A percentile compares a stretch with the other conserved stretches of the same genome.
Conservation (phyloP, 805 yeast species). For the Lachancea sp. region DNA sequence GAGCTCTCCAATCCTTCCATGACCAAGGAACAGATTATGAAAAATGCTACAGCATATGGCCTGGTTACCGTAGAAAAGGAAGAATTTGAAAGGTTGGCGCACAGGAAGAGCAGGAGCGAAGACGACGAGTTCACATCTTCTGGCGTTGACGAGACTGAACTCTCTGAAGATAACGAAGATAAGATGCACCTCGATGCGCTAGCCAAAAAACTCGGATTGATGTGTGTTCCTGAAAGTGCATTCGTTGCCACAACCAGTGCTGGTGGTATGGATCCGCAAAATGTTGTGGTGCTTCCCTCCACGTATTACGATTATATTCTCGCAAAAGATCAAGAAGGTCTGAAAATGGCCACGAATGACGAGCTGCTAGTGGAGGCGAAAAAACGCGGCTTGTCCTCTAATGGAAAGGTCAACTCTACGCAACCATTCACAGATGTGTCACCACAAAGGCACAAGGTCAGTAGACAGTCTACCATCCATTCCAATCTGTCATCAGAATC, state of each 20-base stretch:
- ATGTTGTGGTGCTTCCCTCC: constrained; percentile 58
- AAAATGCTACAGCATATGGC: constrained; percentile 32
- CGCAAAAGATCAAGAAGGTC: constrained; percentile 38
- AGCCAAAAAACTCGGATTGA: constrained; percentile 42
- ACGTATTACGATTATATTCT: constrained; percentile 56
- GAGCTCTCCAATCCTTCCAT: constrained; percentile 28
- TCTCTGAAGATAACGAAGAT: constrained; percentile 11
- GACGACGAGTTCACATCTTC: constrained; percentile 8
- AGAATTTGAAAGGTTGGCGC: constrained; percentile 28
- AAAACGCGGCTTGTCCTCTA: constrained; percentile 42
- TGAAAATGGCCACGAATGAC: constrained; percentile 42
- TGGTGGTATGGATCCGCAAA: constrained; percentile 45
- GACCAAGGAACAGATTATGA: constrained; percentile 17
- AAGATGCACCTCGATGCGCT: constrained; percentile 30
- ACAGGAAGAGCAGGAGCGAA: constrained; percentile 6
- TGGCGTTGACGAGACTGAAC: constrained; percentile 7
- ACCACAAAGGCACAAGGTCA: constrained; percentile 3
- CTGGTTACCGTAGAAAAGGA: constrained; percentile 32
- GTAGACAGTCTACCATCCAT: constrained; percentile 18
- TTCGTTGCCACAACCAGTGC: constrained; percentile 59
- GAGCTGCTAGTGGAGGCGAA: constrained; percentile 41
- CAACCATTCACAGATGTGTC: constrained; percentile 13
- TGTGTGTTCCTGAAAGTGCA: constrained; percentile 53
- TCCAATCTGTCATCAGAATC: constrained; percentile 18
- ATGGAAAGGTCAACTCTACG: constrained; percentile 1